Evolutionary conservation across 495 filamentous ascomycete genomes (phyloP), one percentile per base, ranked within the genome.

Genomic region (Trichoderma parareesei): DNA sequence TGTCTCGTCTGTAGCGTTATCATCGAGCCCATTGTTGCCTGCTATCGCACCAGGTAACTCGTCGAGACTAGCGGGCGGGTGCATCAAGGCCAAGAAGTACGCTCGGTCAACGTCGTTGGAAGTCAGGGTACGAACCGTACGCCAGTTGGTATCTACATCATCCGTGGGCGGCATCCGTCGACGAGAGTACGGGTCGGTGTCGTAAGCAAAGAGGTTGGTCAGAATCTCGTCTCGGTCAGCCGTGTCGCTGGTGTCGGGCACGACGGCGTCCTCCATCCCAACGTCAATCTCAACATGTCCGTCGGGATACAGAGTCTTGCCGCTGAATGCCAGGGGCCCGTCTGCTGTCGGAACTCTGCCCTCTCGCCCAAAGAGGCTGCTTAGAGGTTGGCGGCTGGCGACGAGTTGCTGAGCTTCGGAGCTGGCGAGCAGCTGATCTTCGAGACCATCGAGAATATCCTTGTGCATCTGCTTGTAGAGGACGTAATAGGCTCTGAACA

Each of bases 401-500:
- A 95, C 79, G 38, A 95, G 82, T 67, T 90, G 87, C 44, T 89
- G 85, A 16, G 88, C 87, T 62, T 90, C 88, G 60, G 75, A 81
- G 20, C 85, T 86, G 63, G 88, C 87, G 70, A 91, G 82, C 59
- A 86, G 85, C 65, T 92, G 88, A 64, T 95, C 90, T 67, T 95
- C 90, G 71, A 92, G 82, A 3, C 85, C 86, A 33, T 90, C 88
- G 53, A 97, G 81, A 69, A 96, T 88, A 67, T 97, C 92, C 59
- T 83, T 82, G 43, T 92, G 91, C 68, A 95, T 84, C 70, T 96
- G 88, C 68, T 90, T 88, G 70, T 88, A 93, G 1, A 97, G 81
- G 4, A 88, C 85, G 71, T 97, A 97, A 71, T 90, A 94, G 2
- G 92, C 92, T 20, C 90, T 82, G 78, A 98, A 97, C 71, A 99